Evolutionary conservation across 176 grass and related monocot species (phyloP), one percentile per base, ranked within the genome.

Genomic region (Alopecurus myosuroides): DNA sequence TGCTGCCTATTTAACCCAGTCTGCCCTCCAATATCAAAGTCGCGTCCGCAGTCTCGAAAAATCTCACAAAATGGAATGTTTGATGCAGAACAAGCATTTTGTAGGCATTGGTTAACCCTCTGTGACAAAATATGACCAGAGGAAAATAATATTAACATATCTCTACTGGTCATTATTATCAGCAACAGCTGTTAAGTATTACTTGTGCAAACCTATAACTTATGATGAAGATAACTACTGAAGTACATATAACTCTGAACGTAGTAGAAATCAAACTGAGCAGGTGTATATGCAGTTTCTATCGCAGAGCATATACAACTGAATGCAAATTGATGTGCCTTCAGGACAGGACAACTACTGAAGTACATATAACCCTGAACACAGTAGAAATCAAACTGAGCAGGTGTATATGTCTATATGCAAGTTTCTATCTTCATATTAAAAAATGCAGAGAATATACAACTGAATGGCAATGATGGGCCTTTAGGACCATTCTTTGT

Each of bases 51-150:
- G 77, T 95, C 91, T 88, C 95, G 92, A 34, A 92, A 87, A 11
- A 3, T 1, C 30, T 70, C 45, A 88, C 97, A 98, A 15, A 14
- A 75, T 30, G 76, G 57, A 80, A 83, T 85, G 6, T 60, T 69
- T 33, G 85, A 82, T 29, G 1, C 5, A 76, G 74, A 82, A 88
- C 97, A 96, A 70, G 91, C 85, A 85, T 89, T 81, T 41, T 84
- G 83, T 33, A 98, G 89, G 78, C 93, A 98, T 85, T 95, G 91
- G 79, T 96, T 98, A 63, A 98, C 91, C 86, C 97, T 98, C 93
- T 98, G 89, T 73, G 78, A 90, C 5, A 58, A 80, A 92, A 79
- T 45, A 46, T 19, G 23, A 78, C 45, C 64, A 86, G 41, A 65
- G 70, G 51, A 83, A 68, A 58, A 45, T 8, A 6, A 55, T 63